A percentile compares a stretch with the other conserved stretches of the same genome.
Evolutionary conservation across 371 early-diverging fungal species (phyloP).

Genomic region (Apophysomyces ossiformis): DNA sequence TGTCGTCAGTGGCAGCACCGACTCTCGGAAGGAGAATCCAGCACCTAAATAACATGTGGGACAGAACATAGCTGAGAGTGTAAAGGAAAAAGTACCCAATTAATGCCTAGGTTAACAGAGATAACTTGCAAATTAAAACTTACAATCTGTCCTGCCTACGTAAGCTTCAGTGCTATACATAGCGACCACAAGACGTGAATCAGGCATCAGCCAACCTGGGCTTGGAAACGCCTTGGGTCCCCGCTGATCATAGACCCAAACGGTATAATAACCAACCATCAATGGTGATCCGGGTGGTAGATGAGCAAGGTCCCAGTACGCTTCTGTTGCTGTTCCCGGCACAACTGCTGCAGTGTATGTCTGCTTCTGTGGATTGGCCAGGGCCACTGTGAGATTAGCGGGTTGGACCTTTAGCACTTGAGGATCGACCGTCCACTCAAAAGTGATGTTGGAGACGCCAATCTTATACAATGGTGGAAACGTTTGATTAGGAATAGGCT

Average conservation of each 20-base stretch:
- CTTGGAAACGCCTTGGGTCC: constrained; percentile 52
- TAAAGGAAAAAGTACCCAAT: neutral
- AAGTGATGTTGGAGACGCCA: constrained; percentile 47
- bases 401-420: constrained; percentile 47
- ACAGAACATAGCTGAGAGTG: constrained; percentile 46
- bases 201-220: constrained; percentile 54
- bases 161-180: constrained; percentile 55
- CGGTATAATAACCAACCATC: constrained; percentile 54
- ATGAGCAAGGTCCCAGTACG: constrained; percentile 47
- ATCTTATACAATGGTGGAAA: constrained; percentile 51
- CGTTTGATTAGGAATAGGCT: constrained; percentile 50
- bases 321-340: constrained; percentile 46
- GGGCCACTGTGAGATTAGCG: constrained; percentile 43
- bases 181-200: constrained; percentile 43
- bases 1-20: constrained; percentile 29
- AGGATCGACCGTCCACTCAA: constrained; percentile 49
- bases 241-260: constrained; percentile 52
- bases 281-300: constrained; percentile 36
- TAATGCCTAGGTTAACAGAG: neutral
- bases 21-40: constrained; percentile 31
- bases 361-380: constrained; percentile 50
- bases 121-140: constrained; percentile 16
- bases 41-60: constrained; percentile 48
- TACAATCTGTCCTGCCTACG: constrained; percentile 48
- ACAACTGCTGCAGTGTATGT: constrained; percentile 45